Evolutionary conservation across 1,284 basidiomycete species (phyloP).

Genomic region (Melampsora occidentalis): DNA sequence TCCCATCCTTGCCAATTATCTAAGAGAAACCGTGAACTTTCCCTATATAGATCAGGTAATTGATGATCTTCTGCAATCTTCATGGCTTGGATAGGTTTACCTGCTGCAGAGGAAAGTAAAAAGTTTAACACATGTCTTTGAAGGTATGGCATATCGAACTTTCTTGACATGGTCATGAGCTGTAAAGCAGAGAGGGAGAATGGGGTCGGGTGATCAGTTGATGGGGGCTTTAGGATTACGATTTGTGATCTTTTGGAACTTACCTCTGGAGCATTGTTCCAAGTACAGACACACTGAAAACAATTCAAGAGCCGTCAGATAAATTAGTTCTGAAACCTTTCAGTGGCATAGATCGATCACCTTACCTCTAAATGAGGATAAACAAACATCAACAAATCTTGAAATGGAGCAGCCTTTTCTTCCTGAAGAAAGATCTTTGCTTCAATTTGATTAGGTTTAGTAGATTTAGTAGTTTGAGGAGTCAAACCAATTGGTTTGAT

Average conservation of each 20-base stretch:
- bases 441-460: constrained; percentile 3
- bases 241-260: background rate
- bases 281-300: constrained; percentile 38
- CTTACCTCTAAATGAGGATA: constrained; percentile 62
- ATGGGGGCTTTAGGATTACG: background rate
- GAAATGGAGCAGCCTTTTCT: constrained; percentile 65
- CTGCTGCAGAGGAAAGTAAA: constrained; percentile 82
- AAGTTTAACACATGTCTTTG: constrained; percentile 77
- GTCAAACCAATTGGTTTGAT: background rate
- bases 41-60: constrained; percentile 69
- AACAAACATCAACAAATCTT: constrained; percentile 78
- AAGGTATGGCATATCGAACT: constrained; percentile 75
- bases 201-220: constrained; percentile 54
- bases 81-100: constrained; percentile 83
- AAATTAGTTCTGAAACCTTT: background rate
- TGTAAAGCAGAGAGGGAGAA: constrained; percentile 55
- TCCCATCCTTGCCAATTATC: constrained; percentile 66
- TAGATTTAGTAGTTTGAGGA: background rate
- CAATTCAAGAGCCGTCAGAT: background rate
- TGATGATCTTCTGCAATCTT: constrained; percentile 63
- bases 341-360: background rate
- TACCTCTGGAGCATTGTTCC: constrained; percentile 43
- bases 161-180: constrained; percentile 74
- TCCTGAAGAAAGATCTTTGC: constrained; percentile 37
- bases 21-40: constrained; percentile 81